phyloP scores from a whole-genome alignment of 1,139 yeast genomes.

The Nakaseomyces nivariensis region DNA sequence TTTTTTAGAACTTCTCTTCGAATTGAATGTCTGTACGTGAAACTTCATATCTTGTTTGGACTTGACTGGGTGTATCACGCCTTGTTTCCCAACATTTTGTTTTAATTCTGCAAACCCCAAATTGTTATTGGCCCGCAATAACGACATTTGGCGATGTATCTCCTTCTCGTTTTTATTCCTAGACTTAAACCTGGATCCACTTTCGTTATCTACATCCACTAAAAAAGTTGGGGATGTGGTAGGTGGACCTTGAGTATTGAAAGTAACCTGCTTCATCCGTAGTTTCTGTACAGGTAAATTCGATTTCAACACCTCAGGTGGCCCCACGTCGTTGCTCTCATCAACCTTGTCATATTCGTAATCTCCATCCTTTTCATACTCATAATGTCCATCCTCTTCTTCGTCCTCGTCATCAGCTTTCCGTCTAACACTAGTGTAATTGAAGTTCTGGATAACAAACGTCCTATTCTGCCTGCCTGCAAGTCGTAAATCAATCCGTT shows the following conservation, averaged over 20 bases:
- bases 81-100: background rate
- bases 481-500: background rate
- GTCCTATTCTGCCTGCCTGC: slow-evolving; percentile 1
- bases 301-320: background rate
- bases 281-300: background rate
- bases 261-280: background rate
- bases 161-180: background rate
- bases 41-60: background rate
- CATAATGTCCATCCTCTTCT: background rate
- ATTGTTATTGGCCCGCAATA: background rate
- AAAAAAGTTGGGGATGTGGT: background rate
- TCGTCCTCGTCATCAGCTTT: background rate
- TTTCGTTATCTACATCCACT: background rate
- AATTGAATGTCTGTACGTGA: background rate
- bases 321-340: too few species aligned
- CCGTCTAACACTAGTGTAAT: background rate
- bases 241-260: background rate
- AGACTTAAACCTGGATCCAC: too few species aligned
- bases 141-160: background rate
- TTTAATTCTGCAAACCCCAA: background rate
- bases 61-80: background rate
- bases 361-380: background rate
- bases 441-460: slow-evolving; percentile 1
- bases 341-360: background rate
- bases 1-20: background rate